These are phyloP conservation scores for Backusella westeae DNA, from an alignment of 192 early-diverging fungal species.

Conservation along the genomic window DNA sequence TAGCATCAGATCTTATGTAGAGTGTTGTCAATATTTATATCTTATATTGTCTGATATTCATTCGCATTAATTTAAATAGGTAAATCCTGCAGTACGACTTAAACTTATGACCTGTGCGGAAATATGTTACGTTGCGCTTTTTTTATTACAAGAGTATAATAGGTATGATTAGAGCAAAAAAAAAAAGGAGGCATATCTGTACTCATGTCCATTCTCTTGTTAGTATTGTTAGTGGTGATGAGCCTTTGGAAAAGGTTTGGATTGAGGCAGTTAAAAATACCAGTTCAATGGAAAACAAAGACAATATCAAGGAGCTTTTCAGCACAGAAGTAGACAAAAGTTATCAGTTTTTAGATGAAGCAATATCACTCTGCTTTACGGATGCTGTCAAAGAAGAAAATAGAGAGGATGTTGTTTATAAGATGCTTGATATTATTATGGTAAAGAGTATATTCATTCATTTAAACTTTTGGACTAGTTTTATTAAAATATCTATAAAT, in stretches of 20 bases:
- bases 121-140: not conserved
- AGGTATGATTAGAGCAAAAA: not conserved
- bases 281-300: not conserved
- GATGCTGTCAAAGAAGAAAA: not conserved
- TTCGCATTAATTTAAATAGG: not conserved
- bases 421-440: conserved; percentile 2
- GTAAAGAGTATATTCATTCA: not conserved
- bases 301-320: not conserved
- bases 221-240: not conserved
- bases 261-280: not conserved
- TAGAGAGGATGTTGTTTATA: not conserved
- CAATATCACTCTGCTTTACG: not conserved
- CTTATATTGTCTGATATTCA: not conserved
- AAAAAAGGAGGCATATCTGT: not conserved
- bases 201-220: not conserved
- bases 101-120: not conserved
- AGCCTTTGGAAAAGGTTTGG: not conserved
- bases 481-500: not conserved
- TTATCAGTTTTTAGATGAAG: not conserved
- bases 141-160: not conserved
- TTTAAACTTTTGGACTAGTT: not conserved
- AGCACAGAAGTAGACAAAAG: not conserved
- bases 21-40: not conserved
- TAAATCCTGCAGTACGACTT: not conserved
- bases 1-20: not conserved